Base-by-base conservation (phyloP, 208 protist genomes). In the Naegleria fowleri region DNA sequence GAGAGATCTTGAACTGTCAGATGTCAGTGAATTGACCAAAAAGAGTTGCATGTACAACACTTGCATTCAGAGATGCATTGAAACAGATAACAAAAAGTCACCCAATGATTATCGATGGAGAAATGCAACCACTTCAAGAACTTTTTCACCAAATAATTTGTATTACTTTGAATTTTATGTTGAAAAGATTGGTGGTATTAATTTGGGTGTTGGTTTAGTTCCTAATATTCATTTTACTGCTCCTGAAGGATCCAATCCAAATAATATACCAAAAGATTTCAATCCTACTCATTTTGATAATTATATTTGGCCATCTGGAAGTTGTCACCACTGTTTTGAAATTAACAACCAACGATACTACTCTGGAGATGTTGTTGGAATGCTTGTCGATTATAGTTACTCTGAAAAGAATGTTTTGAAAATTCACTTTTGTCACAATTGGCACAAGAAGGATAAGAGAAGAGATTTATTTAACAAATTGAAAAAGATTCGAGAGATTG, bases 271-370 rank as follows among this genome's bases (percentile, higher is more conserved):
- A 67, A 67, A 67, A 67, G 55, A 67, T 67, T 79, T 79, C 29
- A 79, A 79, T 79, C 67, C 67, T 15, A 36, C 67, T 29, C 29
- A 79, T 29, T 36, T 36, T 79, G 67, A 79, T 79, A 79, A 79
- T 79, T 79, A 36, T 33, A 79, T 79, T 36, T 79, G 67, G 67
- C 67, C 67, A 36, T 36, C 25, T 79, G 67, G 67, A 25, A 36
- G 29, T 13, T 79, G 67, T 79, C 67, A 79, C n/a, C 67, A 79
- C 29, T 79, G 67, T 36, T 79, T 79, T 79, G 67, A 79, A 79
- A 36, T 79, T 36, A 79, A 79, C 9, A 29, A 79, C n/a, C 67
- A 79, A 79, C 16, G 67, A 36, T 79, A 79, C 29, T 79, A 79
- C n/a, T 29, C 67, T 13, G 29, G 29, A 36, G 67, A 79, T 36